These are phyloP conservation scores for Pisolithus microcarpus DNA, from an alignment of 768 basidiomycete species.

Conservation along the genomic window DNA sequence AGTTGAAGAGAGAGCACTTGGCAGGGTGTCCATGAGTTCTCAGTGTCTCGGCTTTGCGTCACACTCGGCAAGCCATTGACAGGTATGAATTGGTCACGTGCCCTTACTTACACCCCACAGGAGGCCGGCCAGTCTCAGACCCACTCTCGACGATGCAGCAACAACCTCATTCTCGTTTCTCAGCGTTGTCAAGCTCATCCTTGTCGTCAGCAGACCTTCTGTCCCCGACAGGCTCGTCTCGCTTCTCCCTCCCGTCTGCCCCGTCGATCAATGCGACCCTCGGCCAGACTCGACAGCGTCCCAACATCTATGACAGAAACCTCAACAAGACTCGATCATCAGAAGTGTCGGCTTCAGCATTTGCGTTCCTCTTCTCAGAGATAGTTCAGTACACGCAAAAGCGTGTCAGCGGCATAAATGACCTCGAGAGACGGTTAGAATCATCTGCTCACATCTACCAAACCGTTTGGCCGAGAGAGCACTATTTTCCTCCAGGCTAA, in stretches of 20 bases:
- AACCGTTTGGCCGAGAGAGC: background rate
- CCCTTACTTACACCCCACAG: background rate
- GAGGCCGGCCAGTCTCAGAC: no score
- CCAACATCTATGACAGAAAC: slow-evolving; percentile 83
- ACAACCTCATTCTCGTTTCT: slow-evolving; percentile 58
- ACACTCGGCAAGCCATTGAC: background rate
- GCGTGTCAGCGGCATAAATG: slow-evolving; percentile 88
- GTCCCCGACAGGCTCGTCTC: slow-evolving; percentile 53
- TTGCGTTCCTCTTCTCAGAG: slow-evolving; percentile 89
- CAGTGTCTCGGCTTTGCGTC: background rate
- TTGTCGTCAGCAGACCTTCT: slow-evolving; percentile 37
- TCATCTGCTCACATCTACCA: background rate
- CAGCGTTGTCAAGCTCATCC: slow-evolving; percentile 58
- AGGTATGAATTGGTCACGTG: slow-evolving; percentile 1
- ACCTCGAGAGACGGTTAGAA: slow-evolving; percentile 83
- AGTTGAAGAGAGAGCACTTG: background rate
- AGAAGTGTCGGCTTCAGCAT: slow-evolving; percentile 80
- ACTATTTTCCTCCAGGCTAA: slow-evolving; percentile 48
- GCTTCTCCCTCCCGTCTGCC: slow-evolving; percentile 63
- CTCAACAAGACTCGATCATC: slow-evolving; percentile 80
- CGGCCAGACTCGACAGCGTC: slow-evolving; percentile 39
- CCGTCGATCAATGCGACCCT: slow-evolving; percentile 39
- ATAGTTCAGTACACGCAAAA: slow-evolving; percentile 95
- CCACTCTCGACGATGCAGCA: slow-evolving; percentile 31
- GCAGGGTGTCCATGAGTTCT: slow-evolving; percentile 1